These are phyloP conservation scores for Cucurbita argyrosperma DNA, from an alignment of 306 rosid species.

Conservation along the genomic window DNA sequence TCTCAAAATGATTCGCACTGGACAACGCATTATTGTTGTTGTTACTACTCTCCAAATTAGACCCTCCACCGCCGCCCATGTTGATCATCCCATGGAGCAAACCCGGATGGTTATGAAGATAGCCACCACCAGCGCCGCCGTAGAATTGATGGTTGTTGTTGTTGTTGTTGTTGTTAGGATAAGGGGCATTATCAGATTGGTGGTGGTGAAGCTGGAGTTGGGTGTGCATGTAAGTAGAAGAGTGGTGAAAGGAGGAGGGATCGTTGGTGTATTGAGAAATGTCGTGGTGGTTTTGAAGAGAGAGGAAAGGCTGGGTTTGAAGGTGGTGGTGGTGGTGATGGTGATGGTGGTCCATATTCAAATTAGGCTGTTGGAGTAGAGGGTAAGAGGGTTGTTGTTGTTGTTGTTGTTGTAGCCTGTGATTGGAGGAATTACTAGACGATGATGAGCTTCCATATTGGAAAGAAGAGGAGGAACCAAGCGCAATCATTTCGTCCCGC, in stretches of 20 bases:
- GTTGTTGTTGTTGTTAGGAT: background rate
- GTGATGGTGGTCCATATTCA: conserved; percentile 14
- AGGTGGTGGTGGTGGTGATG: conserved; percentile 4
- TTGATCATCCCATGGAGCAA: conserved; percentile 70
- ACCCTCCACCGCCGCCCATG: conserved; percentile 16
- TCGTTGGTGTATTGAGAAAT: conserved; percentile 35
- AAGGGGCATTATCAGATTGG: conserved; percentile 6
- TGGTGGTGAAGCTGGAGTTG: conserved; percentile 21
- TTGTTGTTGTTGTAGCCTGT: too few relatives aligned
- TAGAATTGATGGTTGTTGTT: conserved; percentile 22
- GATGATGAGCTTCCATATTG: conserved; percentile 38
- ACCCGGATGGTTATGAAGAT: conserved; percentile 56
- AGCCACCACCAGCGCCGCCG: conserved; percentile 13
- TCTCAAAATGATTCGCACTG: background rate
- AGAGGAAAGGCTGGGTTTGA: conserved; percentile 36
- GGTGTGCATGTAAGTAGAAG: conserved; percentile 31
- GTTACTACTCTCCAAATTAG: background rate
- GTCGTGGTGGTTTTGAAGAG: conserved; percentile 65
- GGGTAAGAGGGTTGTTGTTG: conserved; percentile 17
- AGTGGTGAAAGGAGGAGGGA: conserved; percentile 28
- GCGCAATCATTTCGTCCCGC: conserved; percentile 69
- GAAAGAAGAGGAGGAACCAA: conserved; percentile 20
- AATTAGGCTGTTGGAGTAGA: conserved; percentile 24
- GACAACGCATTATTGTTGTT: conserved; percentile 13
- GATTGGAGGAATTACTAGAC: background rate